Percentiles rank a stretch among this genome's conserved stretches.
phyloP scores from a whole-genome alignment of 2,329 filamentous ascomycete genomes.

The Knoxdaviesia capensis region DNA sequence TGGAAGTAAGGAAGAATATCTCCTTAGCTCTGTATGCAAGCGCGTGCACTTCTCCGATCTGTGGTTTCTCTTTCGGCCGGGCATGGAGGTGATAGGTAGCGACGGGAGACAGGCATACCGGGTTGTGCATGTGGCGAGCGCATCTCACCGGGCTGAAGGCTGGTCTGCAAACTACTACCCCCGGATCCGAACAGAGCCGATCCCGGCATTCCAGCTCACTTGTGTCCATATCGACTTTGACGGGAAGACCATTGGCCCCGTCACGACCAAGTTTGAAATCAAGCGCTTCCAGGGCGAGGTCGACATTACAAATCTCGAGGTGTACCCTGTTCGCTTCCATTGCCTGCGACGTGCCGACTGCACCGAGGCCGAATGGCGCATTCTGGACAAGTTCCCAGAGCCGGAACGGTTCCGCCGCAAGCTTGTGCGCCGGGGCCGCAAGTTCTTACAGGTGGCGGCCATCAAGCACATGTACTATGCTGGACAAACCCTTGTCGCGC shows the following conservation, averaged over 20 bases:
- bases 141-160: slow-evolving; percentile 1
- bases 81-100: slow-evolving; percentile 7
- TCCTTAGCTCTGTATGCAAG: neutral
- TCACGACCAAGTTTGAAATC: slow-evolving; percentile 8
- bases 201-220: slow-evolving; percentile 1
- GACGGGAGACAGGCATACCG: slow-evolving; percentile 9
- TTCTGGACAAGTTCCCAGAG: neutral
- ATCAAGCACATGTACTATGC: slow-evolving; percentile 11
- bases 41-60: slow-evolving; percentile 8
- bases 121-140: slow-evolving; percentile 5
- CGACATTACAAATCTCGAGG: slow-evolving; percentile 7
- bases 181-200: neutral
- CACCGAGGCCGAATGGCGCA: too few relatives aligned
- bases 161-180: neutral
- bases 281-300: slow-evolving; percentile 10
- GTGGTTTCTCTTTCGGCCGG: slow-evolving; percentile 11
- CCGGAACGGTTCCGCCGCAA: slow-evolving; percentile 1
- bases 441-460: slow-evolving; percentile 6
- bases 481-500: slow-evolving; percentile 7
- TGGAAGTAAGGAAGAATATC: neutral
- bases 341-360: neutral
- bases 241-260: slow-evolving; percentile 11
- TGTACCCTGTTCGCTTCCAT: slow-evolving; percentile 10
- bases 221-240: slow-evolving; percentile 13
- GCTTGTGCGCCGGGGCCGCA: slow-evolving; percentile 7